phyloP scores from a whole-genome alignment of 371 early-diverging fungal species.

The Mortierella sp. region DNA sequence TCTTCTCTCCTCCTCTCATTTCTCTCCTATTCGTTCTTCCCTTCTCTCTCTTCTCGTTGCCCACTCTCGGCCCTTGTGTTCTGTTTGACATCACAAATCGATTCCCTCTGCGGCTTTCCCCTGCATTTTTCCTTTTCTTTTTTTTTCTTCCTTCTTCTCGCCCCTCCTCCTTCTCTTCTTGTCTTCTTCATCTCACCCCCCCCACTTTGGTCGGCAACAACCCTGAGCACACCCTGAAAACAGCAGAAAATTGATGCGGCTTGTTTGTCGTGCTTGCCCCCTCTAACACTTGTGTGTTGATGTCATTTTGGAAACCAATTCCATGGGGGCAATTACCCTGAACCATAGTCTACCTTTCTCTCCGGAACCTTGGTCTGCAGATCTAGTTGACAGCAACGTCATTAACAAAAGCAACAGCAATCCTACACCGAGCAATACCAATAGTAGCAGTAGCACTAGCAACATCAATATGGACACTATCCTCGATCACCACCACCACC shows the following conservation, averaged over 20 bases:
- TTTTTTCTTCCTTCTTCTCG: neutral
- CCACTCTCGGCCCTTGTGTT: slow-evolving; percentile 9
- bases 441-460: neutral
- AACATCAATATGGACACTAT: neutral
- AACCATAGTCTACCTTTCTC: slow-evolving; percentile 6
- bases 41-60: neutral
- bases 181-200: neutral
- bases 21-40: neutral
- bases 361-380: slow-evolving; percentile 4
- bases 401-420: neutral
- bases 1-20: neutral
- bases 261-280: neutral
- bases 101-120: slow-evolving; percentile 11
- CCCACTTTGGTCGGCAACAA: slow-evolving; percentile 3
- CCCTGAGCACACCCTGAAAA: neutral
- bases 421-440: neutral
- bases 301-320: slow-evolving; percentile 2
- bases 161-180: neutral
- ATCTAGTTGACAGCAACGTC: neutral
- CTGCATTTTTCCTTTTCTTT: neutral
- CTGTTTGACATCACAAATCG: slow-evolving; percentile 7
- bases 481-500: neutral
- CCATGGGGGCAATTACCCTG: neutral
- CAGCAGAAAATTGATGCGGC: neutral
- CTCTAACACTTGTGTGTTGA: slow-evolving; percentile 1